Conservation (phyloP, 2,329 filamentous ascomycete genomes). For the Diplocarpon rosae region DNA sequence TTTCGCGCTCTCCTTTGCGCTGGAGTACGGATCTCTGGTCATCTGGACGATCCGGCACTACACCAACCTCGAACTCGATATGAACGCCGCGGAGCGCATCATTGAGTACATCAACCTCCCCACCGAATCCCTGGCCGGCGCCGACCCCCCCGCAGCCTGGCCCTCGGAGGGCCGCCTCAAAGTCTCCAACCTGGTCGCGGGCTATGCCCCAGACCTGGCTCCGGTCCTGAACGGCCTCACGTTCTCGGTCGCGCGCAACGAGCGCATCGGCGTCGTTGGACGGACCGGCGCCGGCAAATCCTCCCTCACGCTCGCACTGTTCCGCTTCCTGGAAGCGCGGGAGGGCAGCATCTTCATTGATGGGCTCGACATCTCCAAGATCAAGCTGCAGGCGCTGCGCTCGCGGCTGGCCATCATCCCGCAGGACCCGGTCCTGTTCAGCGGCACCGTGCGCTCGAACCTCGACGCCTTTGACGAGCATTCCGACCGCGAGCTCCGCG, state of each 20-base stretch:
- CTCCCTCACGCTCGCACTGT: slow-evolving; percentile 62
- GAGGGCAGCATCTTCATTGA: slow-evolving; percentile 60
- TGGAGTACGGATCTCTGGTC: slow-evolving; percentile 55
- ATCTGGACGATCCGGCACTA: slow-evolving; percentile 58
- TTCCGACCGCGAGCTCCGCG: slow-evolving; percentile 55
- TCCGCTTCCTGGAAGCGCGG: slow-evolving; percentile 63
- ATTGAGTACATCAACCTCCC: slow-evolving; percentile 62
- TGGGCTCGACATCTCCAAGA: slow-evolving; percentile 61
- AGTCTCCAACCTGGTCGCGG: slow-evolving; percentile 60
- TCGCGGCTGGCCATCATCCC: slow-evolving; percentile 73
- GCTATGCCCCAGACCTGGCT: slow-evolving; percentile 60
- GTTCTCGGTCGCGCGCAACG: slow-evolving; percentile 54
- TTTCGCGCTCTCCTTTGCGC: slow-evolving; percentile 63
- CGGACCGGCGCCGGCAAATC: slow-evolving; percentile 72
- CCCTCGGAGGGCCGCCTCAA: slow-evolving; percentile 63
- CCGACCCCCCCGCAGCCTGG: slow-evolving; percentile 58
- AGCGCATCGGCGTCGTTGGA: slow-evolving; percentile 66
- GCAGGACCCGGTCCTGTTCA: slow-evolving; percentile 73
- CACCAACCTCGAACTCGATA: slow-evolving; percentile 61
- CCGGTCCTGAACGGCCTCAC: slow-evolving; percentile 59
- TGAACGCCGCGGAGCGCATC: slow-evolving; percentile 69
- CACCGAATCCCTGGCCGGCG: slow-evolving; percentile 54
- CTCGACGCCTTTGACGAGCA: slow-evolving; percentile 67
- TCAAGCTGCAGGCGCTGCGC: slow-evolving; percentile 58
- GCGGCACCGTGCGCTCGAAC: slow-evolving; percentile 65